A percentile compares a stretch with the other conserved stretches of the same genome.
Evolutionary conservation across 805 yeast genomes (phyloP).

Genomic region (Schizosaccharomyces osmophilus): DNA sequence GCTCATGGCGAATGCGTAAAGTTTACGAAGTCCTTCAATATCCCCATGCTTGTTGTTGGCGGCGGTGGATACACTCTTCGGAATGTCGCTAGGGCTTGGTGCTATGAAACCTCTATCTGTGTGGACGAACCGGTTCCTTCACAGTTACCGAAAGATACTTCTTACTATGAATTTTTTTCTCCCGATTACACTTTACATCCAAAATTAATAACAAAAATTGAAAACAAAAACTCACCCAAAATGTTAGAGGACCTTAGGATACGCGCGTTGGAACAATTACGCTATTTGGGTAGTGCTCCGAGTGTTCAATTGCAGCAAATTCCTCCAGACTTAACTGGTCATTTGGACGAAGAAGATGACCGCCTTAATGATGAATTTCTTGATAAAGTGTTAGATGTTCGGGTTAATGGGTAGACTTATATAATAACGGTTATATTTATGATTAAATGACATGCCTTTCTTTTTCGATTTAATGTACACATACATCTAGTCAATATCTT

Average conservation of each 20-base stretch:
- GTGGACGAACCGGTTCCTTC: slow-evolving; percentile 28
- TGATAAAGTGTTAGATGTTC: neutral
- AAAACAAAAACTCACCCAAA: slow-evolving; percentile 62
- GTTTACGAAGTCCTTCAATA: slow-evolving; percentile 64
- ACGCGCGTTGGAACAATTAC: slow-evolving; percentile 53
- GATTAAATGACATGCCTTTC: neutral
- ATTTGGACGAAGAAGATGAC: slow-evolving; percentile 1
- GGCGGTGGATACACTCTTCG: slow-evolving; percentile 97
- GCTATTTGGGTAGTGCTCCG: slow-evolving; percentile 76
- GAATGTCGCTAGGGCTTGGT: slow-evolving; percentile 85
- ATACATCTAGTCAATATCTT: neutral
- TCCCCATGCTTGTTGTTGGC: slow-evolving; percentile 77
- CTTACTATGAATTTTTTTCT: slow-evolving; percentile 61
- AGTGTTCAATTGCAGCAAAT: slow-evolving; percentile 62
- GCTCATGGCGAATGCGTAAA: slow-evolving; percentile 94
- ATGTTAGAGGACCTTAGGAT: slow-evolving; percentile 58
- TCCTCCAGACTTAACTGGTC: slow-evolving; percentile 2
- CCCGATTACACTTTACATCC: slow-evolving; percentile 87
- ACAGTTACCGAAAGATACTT: slow-evolving; percentile 27
- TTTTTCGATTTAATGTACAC: neutral
- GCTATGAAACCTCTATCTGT: slow-evolving; percentile 69
- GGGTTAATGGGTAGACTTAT: neutral
- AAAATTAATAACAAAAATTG: slow-evolving; percentile 47
- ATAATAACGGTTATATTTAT: neutral
- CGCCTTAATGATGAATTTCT: neutral